phyloP scores from a whole-genome alignment of 2,329 filamentous ascomycete genomes.

The Ophiostoma triangulosporum region DNA sequence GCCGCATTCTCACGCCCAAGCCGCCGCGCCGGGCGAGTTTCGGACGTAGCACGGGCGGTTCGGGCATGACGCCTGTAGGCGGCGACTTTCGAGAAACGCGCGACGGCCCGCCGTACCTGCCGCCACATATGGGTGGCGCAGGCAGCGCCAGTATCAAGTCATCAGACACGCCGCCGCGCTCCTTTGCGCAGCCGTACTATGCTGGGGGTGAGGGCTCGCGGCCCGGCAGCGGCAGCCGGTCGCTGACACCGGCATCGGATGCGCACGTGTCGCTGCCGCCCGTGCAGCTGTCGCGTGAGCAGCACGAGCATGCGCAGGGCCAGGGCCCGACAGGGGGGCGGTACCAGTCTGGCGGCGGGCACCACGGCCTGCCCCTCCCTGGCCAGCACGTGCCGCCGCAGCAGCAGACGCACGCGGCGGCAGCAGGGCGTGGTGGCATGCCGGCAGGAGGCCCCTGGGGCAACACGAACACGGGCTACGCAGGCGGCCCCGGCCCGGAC shows the following conservation, averaged over 20 bases:
- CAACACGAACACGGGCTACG: background rate
- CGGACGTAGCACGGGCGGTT: conserved; percentile 18
- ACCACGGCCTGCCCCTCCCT: background rate
- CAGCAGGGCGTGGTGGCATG: no score
- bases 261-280: background rate
- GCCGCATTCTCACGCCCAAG: conserved; percentile 41
- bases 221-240: background rate
- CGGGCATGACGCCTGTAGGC: no score
- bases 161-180: conserved; percentile 11
- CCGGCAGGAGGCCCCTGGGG: no score
- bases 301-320: background rate
- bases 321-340: no score
- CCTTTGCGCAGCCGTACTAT: conserved; percentile 13
- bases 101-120: background rate
- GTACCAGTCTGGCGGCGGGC: no score
- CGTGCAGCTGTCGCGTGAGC: background rate
- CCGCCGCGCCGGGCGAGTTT: conserved; percentile 43
- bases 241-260: background rate
- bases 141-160: background rate
- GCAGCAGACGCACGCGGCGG: no score
- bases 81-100: no score
- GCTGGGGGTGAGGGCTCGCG: background rate
- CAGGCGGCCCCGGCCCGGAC: no score
- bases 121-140: background rate
- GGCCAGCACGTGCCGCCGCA: no score